Conservation (phyloP, 192 early-diverging fungal species). For the Funneliformis geosporum region DNA sequence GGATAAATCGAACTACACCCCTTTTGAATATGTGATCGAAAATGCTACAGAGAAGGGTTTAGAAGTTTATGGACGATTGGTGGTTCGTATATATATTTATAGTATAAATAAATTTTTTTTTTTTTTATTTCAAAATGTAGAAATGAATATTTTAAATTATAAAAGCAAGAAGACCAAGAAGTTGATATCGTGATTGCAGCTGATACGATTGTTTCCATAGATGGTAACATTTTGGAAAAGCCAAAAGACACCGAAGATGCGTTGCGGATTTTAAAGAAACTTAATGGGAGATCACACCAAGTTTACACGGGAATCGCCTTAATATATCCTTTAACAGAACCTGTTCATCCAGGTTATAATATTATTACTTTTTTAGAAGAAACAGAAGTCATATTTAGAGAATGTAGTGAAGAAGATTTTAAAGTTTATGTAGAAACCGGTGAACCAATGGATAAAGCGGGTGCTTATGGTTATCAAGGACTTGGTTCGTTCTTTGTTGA, state of each 20-base stretch:
- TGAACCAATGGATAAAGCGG: conserved; percentile 76
- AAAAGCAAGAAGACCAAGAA: conserved; percentile 29
- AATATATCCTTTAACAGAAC: conserved; percentile 37
- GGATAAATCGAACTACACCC: conserved; percentile 63
- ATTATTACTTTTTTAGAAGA: conserved; percentile 52
- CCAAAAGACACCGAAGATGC: conserved; percentile 64
- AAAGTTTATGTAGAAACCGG: conserved; percentile 60
- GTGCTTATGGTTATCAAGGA: conserved; percentile 36
- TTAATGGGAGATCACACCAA: conserved; percentile 65
- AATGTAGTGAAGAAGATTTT: conserved; percentile 61
- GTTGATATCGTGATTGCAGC: conserved; percentile 73
- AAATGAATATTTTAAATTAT: conserved; percentile 15
- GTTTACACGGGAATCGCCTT: conserved; percentile 77
- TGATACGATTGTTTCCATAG: conserved; percentile 78
- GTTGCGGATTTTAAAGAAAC: conserved; percentile 55
- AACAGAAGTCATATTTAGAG: conserved; percentile 70
- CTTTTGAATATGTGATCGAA: conserved; percentile 68
- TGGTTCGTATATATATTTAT: conserved; percentile 32
- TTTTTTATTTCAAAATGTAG: neutral
- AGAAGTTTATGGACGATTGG: conserved; percentile 65
- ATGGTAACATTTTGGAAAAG: conserved; percentile 80
- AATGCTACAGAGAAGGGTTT: conserved; percentile 71
- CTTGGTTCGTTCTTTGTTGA: conserved; percentile 18
- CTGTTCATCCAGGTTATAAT: conserved; percentile 21
- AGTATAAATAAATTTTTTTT: neutral